Evolutionary conservation across 2,329 filamentous ascomycete species (phyloP).

Genomic region (Diaporthe nobilis): DNA sequence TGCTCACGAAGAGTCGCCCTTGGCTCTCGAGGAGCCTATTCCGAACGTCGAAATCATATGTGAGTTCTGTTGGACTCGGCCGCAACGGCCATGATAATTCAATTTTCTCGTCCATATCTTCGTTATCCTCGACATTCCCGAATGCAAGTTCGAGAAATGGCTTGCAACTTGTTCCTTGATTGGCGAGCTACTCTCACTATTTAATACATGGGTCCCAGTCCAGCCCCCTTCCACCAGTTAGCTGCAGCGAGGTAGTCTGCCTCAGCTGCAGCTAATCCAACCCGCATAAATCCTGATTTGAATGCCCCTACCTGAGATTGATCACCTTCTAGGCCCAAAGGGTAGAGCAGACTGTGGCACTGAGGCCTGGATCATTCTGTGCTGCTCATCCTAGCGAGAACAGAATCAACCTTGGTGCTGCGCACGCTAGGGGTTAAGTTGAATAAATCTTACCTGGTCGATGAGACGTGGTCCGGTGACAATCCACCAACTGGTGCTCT

Average conservation of each 20-base stretch:
- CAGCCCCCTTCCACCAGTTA: background rate
- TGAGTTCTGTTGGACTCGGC: background rate
- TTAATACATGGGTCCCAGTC: background rate
- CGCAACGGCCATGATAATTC: background rate
- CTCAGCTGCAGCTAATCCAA: background rate
- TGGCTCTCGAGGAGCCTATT: background rate
- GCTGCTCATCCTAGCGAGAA: background rate
- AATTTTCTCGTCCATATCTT: background rate
- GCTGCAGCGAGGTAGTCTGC: background rate
- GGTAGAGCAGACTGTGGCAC: background rate
- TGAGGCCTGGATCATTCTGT: background rate
- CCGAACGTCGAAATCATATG: background rate
- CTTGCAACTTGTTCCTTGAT: background rate
- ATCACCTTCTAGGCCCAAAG: background rate
- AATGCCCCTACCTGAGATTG: background rate
- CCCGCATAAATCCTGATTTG: background rate
- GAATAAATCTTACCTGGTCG: background rate
- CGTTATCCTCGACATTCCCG: background rate
- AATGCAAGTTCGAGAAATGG: background rate
- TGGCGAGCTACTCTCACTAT: background rate
- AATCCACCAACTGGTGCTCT: conserved; percentile 6
- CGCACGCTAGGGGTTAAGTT: background rate
- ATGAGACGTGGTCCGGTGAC: conserved; percentile 1
- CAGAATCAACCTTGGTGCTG: background rate
- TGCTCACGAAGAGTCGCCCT: background rate